Conservation (phyloP, 768 basidiomycete genomes). For the Suillus plorans region DNA sequence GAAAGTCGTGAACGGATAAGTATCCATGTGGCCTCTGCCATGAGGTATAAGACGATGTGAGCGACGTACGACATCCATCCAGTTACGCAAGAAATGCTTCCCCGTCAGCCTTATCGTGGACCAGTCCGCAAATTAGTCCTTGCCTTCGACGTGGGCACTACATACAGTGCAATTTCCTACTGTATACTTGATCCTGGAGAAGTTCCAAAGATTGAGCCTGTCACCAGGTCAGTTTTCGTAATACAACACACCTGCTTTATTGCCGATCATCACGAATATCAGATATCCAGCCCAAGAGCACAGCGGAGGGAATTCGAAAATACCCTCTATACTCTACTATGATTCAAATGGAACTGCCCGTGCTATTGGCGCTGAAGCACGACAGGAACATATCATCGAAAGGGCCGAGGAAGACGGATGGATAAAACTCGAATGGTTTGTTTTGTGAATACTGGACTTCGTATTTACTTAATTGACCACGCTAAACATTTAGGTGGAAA, state of each 20-base stretch:
- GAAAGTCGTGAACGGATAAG: background rate
- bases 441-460: background rate
- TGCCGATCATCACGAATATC: conserved; percentile 8
- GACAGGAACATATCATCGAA: conserved; percentile 37
- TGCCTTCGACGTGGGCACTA: conserved; percentile 42
- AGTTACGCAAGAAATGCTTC: conserved; percentile 24
- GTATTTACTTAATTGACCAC: background rate
- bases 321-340: conserved; percentile 50
- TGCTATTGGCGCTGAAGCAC: conserved; percentile 47
- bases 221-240: conserved; percentile 27
- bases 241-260: background rate
- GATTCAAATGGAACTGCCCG: conserved; percentile 37
- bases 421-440: conserved; percentile 46
- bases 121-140: conserved; percentile 35
- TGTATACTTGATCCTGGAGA: conserved; percentile 42
- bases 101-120: conserved; percentile 40
- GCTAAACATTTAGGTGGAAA: conserved; percentile 29
- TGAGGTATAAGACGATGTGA: conserved; percentile 3
- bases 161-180: conserved; percentile 41
- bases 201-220: conserved; percentile 34
- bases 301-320: conserved; percentile 45
- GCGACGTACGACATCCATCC: background rate
- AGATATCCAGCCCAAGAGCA: conserved; percentile 44
- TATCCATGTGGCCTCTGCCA: conserved; percentile 2
- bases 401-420: conserved; percentile 45